These are phyloP conservation scores for Yamadazyma olivae DNA, from an alignment of 805 yeast species.

Conservation along the genomic window DNA sequence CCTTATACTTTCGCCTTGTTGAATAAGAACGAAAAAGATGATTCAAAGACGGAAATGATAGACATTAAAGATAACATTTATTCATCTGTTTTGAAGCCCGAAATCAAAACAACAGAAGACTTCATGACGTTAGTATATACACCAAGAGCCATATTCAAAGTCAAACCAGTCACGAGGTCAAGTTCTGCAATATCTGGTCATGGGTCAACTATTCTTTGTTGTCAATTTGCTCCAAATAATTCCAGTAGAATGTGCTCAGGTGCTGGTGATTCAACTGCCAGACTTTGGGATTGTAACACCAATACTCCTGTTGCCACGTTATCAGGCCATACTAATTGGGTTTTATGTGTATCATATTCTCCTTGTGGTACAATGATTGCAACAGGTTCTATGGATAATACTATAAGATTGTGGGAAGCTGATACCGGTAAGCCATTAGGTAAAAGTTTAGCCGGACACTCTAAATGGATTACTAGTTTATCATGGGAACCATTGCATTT, in stretches of 20 bases:
- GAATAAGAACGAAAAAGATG: conserved; percentile 31
- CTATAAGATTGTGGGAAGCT: conserved; percentile 85
- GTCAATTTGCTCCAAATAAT: conserved; percentile 90
- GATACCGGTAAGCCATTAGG: conserved; percentile 72
- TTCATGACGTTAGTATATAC: conserved; percentile 86
- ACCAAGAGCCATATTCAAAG: conserved; percentile 93
- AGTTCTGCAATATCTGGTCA: conserved; percentile 94
- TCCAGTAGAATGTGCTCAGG: conserved; percentile 88
- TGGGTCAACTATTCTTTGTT: conserved; percentile 87
- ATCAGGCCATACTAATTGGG: conserved; percentile 90
- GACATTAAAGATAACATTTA: conserved; percentile 81
- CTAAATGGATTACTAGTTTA: conserved; percentile 84
- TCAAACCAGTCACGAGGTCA: conserved; percentile 84
- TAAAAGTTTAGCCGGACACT: conserved; percentile 72
- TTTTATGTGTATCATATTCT: conserved; percentile 84
- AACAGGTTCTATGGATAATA: conserved; percentile 93
- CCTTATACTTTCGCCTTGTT: conserved; percentile 84
- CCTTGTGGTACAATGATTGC: conserved; percentile 91
- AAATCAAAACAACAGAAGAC: conserved; percentile 87
- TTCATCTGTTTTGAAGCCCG: conserved; percentile 79
- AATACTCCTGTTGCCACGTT: conserved; percentile 84
- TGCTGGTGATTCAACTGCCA: conserved; percentile 93
- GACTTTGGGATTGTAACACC: conserved; percentile 96
- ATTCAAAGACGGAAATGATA: conserved; percentile 42
- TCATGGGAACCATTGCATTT: conserved; percentile 94